Base-by-base conservation (phyloP, 2,329 filamentous ascomycete species). In the Sporothrix protearum region DNA sequence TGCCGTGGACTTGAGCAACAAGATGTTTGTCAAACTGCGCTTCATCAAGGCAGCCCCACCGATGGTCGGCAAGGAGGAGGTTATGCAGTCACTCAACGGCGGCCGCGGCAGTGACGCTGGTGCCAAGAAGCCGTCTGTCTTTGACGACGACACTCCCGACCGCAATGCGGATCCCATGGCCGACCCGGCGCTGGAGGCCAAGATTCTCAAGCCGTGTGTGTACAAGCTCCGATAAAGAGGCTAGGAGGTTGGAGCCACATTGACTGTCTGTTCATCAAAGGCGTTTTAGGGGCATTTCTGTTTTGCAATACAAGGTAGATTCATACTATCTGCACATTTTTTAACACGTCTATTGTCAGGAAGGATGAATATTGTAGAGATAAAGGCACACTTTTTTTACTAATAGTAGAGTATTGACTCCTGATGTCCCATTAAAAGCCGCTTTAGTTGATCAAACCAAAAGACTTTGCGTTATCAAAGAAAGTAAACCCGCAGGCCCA, bases 1-100 rank as follows among this genome's bases (percentile, higher is more conserved):
- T 8, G 88, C 90, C 0, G 85, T 97, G 10, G 94, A 99, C 82
- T 83, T 96, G 77, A 88, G 87, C 71, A 99, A 99, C 82, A 96
- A 92, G 83, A 99, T 99, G 96, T 99, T 99, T 83, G 95, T 98
- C 76, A 93, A 91, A 82, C 95, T 99, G 93, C 89, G 91, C 76
- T 99, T 99, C 81, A 85, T 94, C 77, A 99, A 98, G 83, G 89
- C 87, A n/a, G 89, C 88, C 25, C 83, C 88, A 59, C 91, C 94
- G 0, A 85, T 85, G 1, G 91, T 89, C 79, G 94, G 94, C 30
- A 96, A 97, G 83, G 88, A 91, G 75, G 88, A 85, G 16, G 84
- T 82, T 7, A 67, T 69, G 66, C 45, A 59, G 30, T 70, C 70
- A 1, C 53, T 69, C 45, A 67, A 67, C 8, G 30, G 70, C 45